A percentile compares a stretch with the other conserved stretches of the same genome.
These are phyloP conservation scores for Leccinum broughii DNA, from an alignment of 768 basidiomycete species.

Conservation along the genomic window DNA sequence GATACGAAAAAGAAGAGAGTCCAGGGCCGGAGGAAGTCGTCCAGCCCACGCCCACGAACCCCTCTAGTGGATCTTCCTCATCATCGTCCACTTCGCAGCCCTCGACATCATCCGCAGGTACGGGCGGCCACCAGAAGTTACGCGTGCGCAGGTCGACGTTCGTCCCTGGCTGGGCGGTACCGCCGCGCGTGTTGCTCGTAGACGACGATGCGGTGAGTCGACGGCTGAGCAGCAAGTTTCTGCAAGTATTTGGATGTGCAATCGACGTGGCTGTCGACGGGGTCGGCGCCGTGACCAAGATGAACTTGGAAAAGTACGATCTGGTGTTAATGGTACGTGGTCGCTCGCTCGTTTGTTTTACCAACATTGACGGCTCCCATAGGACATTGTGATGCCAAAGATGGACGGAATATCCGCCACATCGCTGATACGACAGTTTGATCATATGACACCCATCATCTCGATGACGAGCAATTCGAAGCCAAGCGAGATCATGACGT, in stretches of 20 bases:
- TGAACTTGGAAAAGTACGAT: slow-evolving; percentile 96
- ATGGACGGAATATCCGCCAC: slow-evolving; percentile 89
- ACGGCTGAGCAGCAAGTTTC: slow-evolving; percentile 85
- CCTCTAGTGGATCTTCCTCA: slow-evolving; percentile 16
- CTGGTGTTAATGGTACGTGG: slow-evolving; percentile 85
- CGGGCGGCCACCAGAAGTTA: slow-evolving; percentile 42
- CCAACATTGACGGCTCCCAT: not conserved
- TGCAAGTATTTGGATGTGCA: slow-evolving; percentile 93
- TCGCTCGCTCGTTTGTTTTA: not conserved
- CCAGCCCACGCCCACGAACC: slow-evolving; percentile 38
- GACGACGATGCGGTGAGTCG: slow-evolving; percentile 95
- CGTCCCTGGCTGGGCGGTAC: slow-evolving; percentile 88
- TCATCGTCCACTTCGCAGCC: slow-evolving; percentile 18
- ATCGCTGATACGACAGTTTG: slow-evolving; percentile 91
- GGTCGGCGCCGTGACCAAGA: slow-evolving; percentile 88
- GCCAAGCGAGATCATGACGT: slow-evolving; percentile 90
- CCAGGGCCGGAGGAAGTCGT: slow-evolving; percentile 40
- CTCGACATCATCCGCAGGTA: slow-evolving; percentile 10
- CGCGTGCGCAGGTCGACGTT: slow-evolving; percentile 76
- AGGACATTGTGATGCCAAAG: slow-evolving; percentile 97
- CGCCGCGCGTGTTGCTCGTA: slow-evolving; percentile 87
- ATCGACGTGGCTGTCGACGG: slow-evolving; percentile 96
- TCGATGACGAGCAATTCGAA: slow-evolving; percentile 97
- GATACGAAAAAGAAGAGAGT: slow-evolving; percentile 29
- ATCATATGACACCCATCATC: slow-evolving; percentile 94